These are phyloP conservation scores for Trametes punicea DNA, from an alignment of 768 basidiomycete species.

Conservation along the genomic window DNA sequence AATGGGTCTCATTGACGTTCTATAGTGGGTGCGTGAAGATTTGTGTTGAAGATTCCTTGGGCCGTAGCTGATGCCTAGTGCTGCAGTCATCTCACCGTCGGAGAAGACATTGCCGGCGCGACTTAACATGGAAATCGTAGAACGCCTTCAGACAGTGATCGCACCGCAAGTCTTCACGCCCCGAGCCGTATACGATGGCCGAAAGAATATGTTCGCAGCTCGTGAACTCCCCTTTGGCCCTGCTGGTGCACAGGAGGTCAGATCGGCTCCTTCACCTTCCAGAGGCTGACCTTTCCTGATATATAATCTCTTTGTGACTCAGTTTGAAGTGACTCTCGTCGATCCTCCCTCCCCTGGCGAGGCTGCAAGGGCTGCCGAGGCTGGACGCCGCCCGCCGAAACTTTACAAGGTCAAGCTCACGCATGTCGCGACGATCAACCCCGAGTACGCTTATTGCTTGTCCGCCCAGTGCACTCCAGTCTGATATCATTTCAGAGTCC, in stretches of 20 bases:
- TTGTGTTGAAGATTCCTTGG: slow-evolving; percentile 16
- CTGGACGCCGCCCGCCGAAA: slow-evolving; percentile 47
- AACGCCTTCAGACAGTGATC: slow-evolving; percentile 52
- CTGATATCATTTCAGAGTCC: slow-evolving; percentile 41
- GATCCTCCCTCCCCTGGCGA: slow-evolving; percentile 34
- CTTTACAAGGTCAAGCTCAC: slow-evolving; percentile 65
- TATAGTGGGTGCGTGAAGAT: slow-evolving; percentile 19
- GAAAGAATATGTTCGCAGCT: slow-evolving; percentile 71
- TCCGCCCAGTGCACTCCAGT: neutral
- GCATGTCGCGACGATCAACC: slow-evolving; percentile 75
- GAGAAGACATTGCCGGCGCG: slow-evolving; percentile 67
- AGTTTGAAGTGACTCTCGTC: slow-evolving; percentile 62
- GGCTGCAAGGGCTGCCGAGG: neutral
- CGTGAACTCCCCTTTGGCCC: slow-evolving; percentile 59
- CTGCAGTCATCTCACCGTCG: slow-evolving; percentile 57
- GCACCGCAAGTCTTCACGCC: slow-evolving; percentile 71
- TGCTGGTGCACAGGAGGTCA: slow-evolving; percentile 48
- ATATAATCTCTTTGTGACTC: neutral
- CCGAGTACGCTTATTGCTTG: slow-evolving; percentile 53
- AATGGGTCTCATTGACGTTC: neutral
- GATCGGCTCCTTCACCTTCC: slow-evolving; percentile 4
- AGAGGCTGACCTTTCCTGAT: neutral
- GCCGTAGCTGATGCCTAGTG: slow-evolving; percentile 1
- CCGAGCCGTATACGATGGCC: slow-evolving; percentile 71
- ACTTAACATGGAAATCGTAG: slow-evolving; percentile 70